Evolutionary conservation across 805 yeast species (phyloP), one percentile per base, ranked within the genome.

Genomic region (Candida chilensis): DNA sequence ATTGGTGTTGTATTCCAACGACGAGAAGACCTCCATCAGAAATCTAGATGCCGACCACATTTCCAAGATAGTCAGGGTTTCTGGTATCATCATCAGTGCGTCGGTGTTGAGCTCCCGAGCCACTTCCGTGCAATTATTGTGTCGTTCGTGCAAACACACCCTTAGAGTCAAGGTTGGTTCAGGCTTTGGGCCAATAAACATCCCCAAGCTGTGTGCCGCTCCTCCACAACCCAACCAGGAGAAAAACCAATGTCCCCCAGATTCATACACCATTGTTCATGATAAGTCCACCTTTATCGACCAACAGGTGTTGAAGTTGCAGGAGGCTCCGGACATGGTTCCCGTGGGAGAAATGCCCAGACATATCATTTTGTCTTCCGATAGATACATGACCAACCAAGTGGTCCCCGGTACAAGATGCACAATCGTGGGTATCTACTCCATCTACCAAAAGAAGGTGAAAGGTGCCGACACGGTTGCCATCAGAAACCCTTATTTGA

Each of bases 331-430:
- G 9, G 99, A 92, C 52, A 84, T 84, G 79, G 96, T 92, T 2
- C 99, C 98, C 2, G 95, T 92, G 17, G 98, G 99, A 41, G 99
- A 92, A 59, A 80, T 92, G 86, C 99, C 99, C 6, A 74, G 99
- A 42, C 94, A 92, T 47, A 79, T 92, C 24, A 49, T 85, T 35
- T 65, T 92, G 39, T 82, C 92, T 26, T 85, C 86, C 20, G 97
- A 92, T 52, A 71, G 98, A 37, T 84, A 83, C 44, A 62, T 92
- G 49, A 81, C 96, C 17, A 92, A 92, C 57, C 76, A 72, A 38
- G 87, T 92, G 18, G 82, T 90, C 24, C 99, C 99, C 0, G 99
- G 99, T 16, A 84, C 94, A 0, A 67, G 96, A 40, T 94, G 94
- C 42, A 86, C 94, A 6, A 70, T 90, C 26, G 75, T 86, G 27